Evolutionary conservation across 2,329 filamentous ascomycete species (phyloP).

Genomic region (Fusarium paranaense): DNA sequence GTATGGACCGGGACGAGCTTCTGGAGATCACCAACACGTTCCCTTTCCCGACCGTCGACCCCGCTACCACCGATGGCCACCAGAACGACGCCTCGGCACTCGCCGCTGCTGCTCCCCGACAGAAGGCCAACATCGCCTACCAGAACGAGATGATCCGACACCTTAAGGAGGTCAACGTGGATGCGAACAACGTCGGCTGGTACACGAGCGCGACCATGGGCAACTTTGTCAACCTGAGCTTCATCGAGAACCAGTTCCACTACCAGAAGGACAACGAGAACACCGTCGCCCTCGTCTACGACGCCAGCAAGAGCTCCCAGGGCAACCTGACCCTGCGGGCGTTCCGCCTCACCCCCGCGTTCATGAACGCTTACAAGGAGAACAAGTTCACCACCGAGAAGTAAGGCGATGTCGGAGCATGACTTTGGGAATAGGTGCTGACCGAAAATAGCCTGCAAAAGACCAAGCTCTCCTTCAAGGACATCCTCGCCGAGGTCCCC

Average conservation of each 20-base stretch:
- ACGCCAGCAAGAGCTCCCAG: conserved; percentile 94
- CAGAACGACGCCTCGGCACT: conserved; percentile 80
- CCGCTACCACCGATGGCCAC: conserved; percentile 75
- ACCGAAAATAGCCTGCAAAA: conserved; percentile 80
- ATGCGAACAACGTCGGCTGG: conserved; percentile 98
- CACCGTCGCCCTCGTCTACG: conserved; percentile 91
- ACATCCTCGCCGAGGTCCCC: conserved; percentile 92
- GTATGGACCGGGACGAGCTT: conserved; percentile 85
- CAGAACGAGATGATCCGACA: conserved; percentile 98
- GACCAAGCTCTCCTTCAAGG: conserved; percentile 91
- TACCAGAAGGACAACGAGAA: conserved; percentile 96
- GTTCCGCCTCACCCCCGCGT: conserved; percentile 87
- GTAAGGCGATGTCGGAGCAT: conserved; percentile 62
- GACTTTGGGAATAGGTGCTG: conserved; percentile 8
- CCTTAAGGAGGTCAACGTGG: conserved; percentile 96
- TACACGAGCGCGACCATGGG: conserved; percentile 99
- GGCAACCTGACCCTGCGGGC: conserved; percentile 90
- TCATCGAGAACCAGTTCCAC: conserved; percentile 97
- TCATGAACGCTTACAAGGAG: conserved; percentile 95
- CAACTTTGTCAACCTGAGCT: conserved; percentile 94
- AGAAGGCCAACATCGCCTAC: conserved; percentile 89
- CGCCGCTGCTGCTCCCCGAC: conserved; percentile 88
- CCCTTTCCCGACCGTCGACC: conserved; percentile 88
- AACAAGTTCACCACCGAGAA: conserved; percentile 96
- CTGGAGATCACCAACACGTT: conserved; percentile 96